phyloP scores from a whole-genome alignment of 2,329 filamentous ascomycete genomes.

The Penicillium sp. region DNA sequence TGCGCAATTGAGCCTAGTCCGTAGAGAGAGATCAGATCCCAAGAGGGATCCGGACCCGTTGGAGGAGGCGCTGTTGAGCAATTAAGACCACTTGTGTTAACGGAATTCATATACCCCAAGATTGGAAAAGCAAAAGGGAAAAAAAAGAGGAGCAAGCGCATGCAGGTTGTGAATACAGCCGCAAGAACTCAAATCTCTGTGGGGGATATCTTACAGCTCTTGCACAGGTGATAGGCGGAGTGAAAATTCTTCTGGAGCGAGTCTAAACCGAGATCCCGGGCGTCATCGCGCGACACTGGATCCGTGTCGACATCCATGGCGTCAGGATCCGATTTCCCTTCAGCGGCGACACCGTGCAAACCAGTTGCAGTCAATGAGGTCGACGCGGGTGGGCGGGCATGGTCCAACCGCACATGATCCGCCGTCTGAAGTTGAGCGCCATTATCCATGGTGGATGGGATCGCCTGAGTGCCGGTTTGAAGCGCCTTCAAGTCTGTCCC shows the following conservation, averaged over 20 bases:
- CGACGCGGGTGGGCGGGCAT: conserved; percentile 26
- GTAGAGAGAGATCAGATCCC: conserved; percentile 57
- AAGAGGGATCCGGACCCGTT: conserved; percentile 51
- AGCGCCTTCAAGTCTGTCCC: conserved; percentile 34
- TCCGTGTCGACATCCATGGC: conserved; percentile 38
- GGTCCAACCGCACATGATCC: conserved; percentile 31
- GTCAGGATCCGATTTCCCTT: conserved; percentile 20
- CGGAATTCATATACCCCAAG: conserved; percentile 27
- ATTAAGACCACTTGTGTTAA: conserved; percentile 37
- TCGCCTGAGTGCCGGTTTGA: conserved; percentile 18
- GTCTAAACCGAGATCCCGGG: conserved; percentile 33
- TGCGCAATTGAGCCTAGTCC: conserved; percentile 50
- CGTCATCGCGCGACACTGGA: conserved; percentile 13
- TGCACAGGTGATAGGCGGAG: conserved; percentile 45
- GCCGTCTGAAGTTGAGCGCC: conserved; percentile 16
- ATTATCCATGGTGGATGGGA: conserved; percentile 14
- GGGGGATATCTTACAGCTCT: conserved; percentile 45
- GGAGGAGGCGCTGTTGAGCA: conserved; percentile 40
- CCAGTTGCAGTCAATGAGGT: conserved; percentile 12
- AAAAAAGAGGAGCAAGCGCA: conserved; percentile 14
- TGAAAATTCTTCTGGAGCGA: conserved; percentile 43
- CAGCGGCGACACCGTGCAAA: conserved; percentile 18
- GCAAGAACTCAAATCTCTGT: conserved; percentile 34
- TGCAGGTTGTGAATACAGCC: conserved; percentile 25
- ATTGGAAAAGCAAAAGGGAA: conserved; percentile 6